These are phyloP conservation scores for Neurospora sp. DNA, from an alignment of 495 filamentous ascomycete species.

Conservation along the genomic window DNA sequence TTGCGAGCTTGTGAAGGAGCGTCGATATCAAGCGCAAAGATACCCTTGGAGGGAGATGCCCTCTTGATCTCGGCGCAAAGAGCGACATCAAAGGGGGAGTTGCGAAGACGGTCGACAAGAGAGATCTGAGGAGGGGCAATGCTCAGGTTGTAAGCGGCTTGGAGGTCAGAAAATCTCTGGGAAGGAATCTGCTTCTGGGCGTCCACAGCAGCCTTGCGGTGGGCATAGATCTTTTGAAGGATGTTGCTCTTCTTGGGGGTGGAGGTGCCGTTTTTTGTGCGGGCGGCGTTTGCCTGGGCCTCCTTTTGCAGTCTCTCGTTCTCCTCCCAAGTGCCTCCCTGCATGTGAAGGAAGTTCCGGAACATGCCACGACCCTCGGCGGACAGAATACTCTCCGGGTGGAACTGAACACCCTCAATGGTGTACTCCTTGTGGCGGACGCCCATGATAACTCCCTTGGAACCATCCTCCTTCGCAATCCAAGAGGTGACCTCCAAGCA, in stretches of 20 bases:
- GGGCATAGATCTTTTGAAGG: constrained; percentile 81
- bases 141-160: constrained; percentile 74
- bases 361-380: constrained; percentile 82
- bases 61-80: constrained; percentile 97
- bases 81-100: constrained; percentile 70
- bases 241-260: constrained; percentile 62
- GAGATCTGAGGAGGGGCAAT: constrained; percentile 77
- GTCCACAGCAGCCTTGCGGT: constrained; percentile 64
- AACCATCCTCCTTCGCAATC: constrained; percentile 55
- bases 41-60: constrained; percentile 90
- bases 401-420: constrained; percentile 93
- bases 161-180: constrained; percentile 71
- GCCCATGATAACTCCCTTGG: constrained; percentile 85
- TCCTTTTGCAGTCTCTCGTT: constrained; percentile 47
- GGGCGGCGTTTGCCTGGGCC: constrained; percentile 10
- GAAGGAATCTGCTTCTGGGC: constrained; percentile 82
- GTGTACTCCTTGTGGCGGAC: constrained; percentile 83
- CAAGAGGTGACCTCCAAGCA: constrained; percentile 88
- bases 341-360: constrained; percentile 79
- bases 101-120: constrained; percentile 66
- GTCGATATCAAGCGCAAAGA: constrained; percentile 77
- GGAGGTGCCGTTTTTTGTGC: constrained; percentile 7
- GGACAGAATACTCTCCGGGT: constrained; percentile 94
- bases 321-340: constrained; percentile 81
- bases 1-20: constrained; percentile 82